Conservation (phyloP, 768 basidiomycete genomes). For the Auricularia cornea region DNA sequence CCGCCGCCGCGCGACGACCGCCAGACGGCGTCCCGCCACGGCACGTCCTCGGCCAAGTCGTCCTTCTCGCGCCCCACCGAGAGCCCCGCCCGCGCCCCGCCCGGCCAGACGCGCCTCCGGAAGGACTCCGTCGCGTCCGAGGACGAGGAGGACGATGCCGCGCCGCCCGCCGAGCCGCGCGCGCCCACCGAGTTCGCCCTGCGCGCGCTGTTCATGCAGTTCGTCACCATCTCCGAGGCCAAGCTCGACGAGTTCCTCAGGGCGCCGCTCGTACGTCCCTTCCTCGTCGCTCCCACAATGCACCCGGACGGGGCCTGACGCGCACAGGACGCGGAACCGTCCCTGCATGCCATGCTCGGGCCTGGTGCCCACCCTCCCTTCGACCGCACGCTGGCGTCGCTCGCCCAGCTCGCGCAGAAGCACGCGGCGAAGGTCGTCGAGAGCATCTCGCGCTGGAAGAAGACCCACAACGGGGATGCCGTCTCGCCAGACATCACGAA, state of each 20-base stretch:
- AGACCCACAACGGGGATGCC: constrained; percentile 60
- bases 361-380: constrained; percentile 67
- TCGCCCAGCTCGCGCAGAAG: constrained; percentile 80
- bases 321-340: constrained; percentile 57
- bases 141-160: constrained; percentile 54
- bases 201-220: constrained; percentile 81
- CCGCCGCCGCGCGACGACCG: constrained; percentile 19
- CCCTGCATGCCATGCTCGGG: constrained; percentile 61
- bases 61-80: constrained; percentile 1
- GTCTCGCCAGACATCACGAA: constrained; percentile 42
- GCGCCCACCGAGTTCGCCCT: constrained; percentile 85
- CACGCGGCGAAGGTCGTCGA: constrained; percentile 79
- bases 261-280: constrained; percentile 49
- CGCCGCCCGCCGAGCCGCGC: constrained; percentile 54
- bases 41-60: not conserved
- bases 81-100: constrained; percentile 44
- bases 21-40: constrained; percentile 32
- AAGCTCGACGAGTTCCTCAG: constrained; percentile 73
- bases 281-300: not conserved
- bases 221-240: constrained; percentile 67
- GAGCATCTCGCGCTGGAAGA: constrained; percentile 80
- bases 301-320: not conserved
- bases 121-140: constrained; percentile 22
- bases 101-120: constrained; percentile 52
- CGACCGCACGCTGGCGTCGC: constrained; percentile 74